Conservation (phyloP, 768 basidiomycete species). For the Trametes villosa region DNA sequence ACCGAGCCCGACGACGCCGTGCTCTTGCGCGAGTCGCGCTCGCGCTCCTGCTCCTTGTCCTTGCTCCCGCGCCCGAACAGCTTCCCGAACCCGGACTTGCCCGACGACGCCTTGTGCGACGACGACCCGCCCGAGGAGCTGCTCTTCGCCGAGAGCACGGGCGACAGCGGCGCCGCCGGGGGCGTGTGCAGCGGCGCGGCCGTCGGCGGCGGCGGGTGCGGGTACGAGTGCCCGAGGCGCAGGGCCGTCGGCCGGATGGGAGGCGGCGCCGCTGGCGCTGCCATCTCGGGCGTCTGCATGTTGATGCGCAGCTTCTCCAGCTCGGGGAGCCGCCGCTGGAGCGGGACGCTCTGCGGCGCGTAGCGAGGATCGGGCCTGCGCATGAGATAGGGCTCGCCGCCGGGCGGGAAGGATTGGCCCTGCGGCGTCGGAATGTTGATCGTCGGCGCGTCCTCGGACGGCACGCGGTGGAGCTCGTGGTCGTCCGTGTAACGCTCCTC, state of each 20-base stretch:
- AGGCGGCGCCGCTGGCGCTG: neutral
- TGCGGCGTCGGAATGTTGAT: constrained; percentile 7
- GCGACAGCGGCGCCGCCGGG: constrained; percentile 10
- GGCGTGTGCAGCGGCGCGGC: constrained; percentile 1
- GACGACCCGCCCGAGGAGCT: constrained; percentile 14
- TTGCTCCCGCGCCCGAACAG: constrained; percentile 14
- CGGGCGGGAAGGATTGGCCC: neutral
- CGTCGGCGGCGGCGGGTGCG: neutral
- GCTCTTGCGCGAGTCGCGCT: constrained; percentile 15
- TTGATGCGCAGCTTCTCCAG: constrained; percentile 11
- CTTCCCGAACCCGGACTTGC: constrained; percentile 5
- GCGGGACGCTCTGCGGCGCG: neutral
- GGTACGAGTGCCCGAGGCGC: neutral
- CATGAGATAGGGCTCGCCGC: neutral
- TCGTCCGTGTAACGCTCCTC: constrained; percentile 36
- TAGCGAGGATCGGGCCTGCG: constrained; percentile 13
- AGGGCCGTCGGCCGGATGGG: neutral
- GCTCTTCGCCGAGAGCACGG: constrained; percentile 13
- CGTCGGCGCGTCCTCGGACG: constrained; percentile 9
- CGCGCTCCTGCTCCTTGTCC: constrained; percentile 26
- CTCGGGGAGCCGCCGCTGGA: constrained; percentile 6
- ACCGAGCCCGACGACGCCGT: constrained; percentile 8
- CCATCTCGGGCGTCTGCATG: constrained; percentile 2
- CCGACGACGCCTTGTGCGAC: constrained; percentile 7
- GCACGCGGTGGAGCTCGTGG: constrained; percentile 9